Evolutionary conservation across 768 basidiomycete species (phyloP).

Genomic region (Boletus barrowsii): DNA sequence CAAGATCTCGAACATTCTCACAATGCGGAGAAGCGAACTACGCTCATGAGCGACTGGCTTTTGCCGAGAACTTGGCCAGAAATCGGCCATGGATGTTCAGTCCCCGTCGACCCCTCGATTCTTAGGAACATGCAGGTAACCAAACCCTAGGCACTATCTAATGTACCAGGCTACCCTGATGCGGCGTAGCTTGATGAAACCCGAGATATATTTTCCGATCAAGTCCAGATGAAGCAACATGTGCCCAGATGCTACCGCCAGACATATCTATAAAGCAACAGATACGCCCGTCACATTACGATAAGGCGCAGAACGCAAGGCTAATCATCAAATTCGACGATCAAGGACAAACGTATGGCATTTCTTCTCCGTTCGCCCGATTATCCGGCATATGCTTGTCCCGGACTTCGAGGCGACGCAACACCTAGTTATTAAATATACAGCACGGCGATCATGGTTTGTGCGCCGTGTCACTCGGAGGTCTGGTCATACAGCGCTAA

Average conservation of each 20-base stretch:
- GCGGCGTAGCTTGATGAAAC: not conserved
- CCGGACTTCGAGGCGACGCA: not conserved
- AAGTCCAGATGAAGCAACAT: not conserved
- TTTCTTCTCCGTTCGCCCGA: not conserved
- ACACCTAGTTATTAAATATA: not conserved
- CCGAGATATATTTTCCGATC: not conserved
- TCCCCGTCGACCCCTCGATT: no score
- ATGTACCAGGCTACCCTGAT: no score
- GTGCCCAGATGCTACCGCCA: not conserved
- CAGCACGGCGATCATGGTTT: constrained; percentile 6
- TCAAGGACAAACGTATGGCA: not conserved
- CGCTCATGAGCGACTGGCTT: not conserved
- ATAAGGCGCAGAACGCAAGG: not conserved
- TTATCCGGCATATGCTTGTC: not conserved
- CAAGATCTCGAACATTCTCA: not conserved
- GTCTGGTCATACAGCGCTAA: not conserved
- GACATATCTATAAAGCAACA: not conserved
- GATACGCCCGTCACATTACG: not conserved
- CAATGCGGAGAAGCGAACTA: not conserved
- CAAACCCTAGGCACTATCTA: not conserved
- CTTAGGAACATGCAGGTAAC: not conserved
- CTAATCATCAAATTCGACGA: not conserved
- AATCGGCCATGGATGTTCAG: no score
- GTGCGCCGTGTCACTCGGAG: not conserved
- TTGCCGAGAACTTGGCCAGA: not conserved